Percentiles rank a stretch among this genome's conserved stretches.
These are phyloP conservation scores for Colletotrichum cordylinicola DNA, from an alignment of 2,329 filamentous ascomycete genomes.

Conservation along the genomic window DNA sequence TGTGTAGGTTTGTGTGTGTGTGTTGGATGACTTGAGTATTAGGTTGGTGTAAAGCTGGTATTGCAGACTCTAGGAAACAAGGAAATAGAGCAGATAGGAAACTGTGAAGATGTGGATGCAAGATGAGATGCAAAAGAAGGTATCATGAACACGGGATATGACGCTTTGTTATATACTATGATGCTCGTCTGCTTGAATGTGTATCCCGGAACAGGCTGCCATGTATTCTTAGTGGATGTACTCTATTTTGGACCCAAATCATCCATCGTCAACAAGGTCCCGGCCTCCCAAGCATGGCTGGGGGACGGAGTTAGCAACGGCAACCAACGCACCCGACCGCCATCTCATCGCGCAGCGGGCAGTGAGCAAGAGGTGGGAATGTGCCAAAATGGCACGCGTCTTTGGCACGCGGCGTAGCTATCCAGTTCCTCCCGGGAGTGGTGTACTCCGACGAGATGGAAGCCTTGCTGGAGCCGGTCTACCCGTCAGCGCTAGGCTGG, in stretches of 20 bases:
- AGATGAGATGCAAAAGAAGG: neutral
- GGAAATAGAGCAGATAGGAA: neutral
- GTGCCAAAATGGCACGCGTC: neutral
- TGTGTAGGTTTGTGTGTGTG: neutral
- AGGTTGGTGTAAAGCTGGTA: neutral
- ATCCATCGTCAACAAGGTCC: neutral
- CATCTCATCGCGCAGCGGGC: neutral
- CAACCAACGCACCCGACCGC: neutral
- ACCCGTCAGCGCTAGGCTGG: slow-evolving; percentile 4
- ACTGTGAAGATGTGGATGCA: neutral
- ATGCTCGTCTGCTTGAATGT: neutral
- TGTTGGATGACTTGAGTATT: neutral
- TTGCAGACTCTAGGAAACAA: neutral
- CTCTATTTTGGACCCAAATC: slow-evolving; percentile 11
- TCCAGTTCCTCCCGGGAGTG: neutral
- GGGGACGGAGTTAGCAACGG: neutral
- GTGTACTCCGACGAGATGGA: neutral
- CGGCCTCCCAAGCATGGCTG: neutral
- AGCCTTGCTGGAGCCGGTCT: neutral
- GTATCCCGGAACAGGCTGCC: neutral
- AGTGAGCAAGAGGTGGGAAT: neutral
- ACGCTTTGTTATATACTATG: slow-evolving; percentile 10
- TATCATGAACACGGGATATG: neutral
- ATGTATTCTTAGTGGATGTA: neutral
- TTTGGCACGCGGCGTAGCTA: neutral